These are phyloP conservation scores for Amanita muscaria DNA, from an alignment of 768 basidiomycete species.

Conservation along the genomic window DNA sequence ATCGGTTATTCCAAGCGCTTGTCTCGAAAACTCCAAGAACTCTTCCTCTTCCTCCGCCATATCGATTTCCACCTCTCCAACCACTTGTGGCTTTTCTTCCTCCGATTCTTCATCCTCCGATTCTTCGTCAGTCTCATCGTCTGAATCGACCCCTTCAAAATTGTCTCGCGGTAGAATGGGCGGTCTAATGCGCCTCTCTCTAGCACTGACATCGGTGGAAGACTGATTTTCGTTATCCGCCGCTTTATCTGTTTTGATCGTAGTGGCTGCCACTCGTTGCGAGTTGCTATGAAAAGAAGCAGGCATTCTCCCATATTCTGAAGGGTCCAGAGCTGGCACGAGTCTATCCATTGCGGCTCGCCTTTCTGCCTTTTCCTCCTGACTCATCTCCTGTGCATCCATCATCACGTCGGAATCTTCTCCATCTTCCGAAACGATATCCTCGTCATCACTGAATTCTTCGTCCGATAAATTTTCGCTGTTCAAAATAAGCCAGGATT, in stretches of 20 bases:
- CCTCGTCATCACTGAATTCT: slow-evolving; percentile 40
- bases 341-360: slow-evolving; percentile 70
- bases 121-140: slow-evolving; percentile 75
- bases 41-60: slow-evolving; percentile 93
- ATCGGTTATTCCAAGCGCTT: slow-evolving; percentile 81
- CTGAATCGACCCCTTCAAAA: slow-evolving; percentile 91
- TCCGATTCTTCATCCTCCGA: slow-evolving; percentile 49
- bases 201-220: slow-evolving; percentile 16
- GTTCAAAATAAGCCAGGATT: slow-evolving; percentile 6
- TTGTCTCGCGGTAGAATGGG: slow-evolving; percentile 76
- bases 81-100: slow-evolving; percentile 75
- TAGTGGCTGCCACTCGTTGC: slow-evolving; percentile 49
- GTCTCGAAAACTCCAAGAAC: slow-evolving; percentile 90
- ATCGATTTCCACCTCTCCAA: slow-evolving; percentile 79
- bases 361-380: slow-evolving; percentile 30
- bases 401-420: slow-evolving; percentile 34
- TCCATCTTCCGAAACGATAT: slow-evolving; percentile 42
- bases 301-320: slow-evolving; percentile 88
- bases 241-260: slow-evolving; percentile 31
- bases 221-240: neutral
- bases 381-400: slow-evolving; percentile 14
- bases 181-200: slow-evolving; percentile 47
- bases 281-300: slow-evolving; percentile 61
- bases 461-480: slow-evolving; percentile 70
- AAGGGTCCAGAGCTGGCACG: slow-evolving; percentile 68